A percentile compares a stretch with the other conserved stretches of the same genome.
phyloP scores from a whole-genome alignment of 2,329 filamentous ascomycete genomes.

The Fusarium sp. region DNA sequence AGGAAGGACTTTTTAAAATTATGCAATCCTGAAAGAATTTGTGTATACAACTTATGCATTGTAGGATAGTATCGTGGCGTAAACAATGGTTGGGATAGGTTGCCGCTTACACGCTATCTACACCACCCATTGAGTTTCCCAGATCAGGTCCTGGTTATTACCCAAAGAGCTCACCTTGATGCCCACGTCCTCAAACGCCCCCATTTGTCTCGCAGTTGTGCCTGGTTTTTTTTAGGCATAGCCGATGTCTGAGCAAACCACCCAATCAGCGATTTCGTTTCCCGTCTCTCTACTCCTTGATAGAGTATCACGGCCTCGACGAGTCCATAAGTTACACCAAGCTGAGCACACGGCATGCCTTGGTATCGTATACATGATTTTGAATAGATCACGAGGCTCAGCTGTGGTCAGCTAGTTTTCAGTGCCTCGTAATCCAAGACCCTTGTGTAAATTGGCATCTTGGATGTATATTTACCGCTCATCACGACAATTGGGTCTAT shows the following conservation, averaged over 20 bases:
- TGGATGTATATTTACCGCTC: constrained; percentile 34
- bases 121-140: constrained; percentile 11
- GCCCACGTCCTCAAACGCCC: constrained; percentile 9
- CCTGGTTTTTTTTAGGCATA: too few species aligned
- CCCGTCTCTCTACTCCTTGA: constrained; percentile 8
- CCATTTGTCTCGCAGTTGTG: not conserved
- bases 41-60: not conserved
- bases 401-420: constrained; percentile 7
- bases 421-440: constrained; percentile 32
- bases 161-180: constrained; percentile 13
- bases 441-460: constrained; percentile 20
- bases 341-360: constrained; percentile 11
- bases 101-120: constrained; percentile 13
- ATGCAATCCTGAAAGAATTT: constrained; percentile 1
- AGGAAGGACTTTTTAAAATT: constrained; percentile 20
- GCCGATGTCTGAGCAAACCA: too few species aligned
- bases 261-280: constrained; percentile 41
- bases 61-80: not conserved
- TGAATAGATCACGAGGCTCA: constrained; percentile 31
- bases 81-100: not conserved
- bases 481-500: constrained; percentile 15
- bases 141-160: constrained; percentile 10
- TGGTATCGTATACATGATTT: constrained; percentile 23
- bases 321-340: constrained; percentile 25
- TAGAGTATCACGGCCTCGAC: constrained; percentile 19